These are phyloP conservation scores for Podospora appendiculata DNA, from an alignment of 495 filamentous ascomycete genomes.

Conservation along the genomic window DNA sequence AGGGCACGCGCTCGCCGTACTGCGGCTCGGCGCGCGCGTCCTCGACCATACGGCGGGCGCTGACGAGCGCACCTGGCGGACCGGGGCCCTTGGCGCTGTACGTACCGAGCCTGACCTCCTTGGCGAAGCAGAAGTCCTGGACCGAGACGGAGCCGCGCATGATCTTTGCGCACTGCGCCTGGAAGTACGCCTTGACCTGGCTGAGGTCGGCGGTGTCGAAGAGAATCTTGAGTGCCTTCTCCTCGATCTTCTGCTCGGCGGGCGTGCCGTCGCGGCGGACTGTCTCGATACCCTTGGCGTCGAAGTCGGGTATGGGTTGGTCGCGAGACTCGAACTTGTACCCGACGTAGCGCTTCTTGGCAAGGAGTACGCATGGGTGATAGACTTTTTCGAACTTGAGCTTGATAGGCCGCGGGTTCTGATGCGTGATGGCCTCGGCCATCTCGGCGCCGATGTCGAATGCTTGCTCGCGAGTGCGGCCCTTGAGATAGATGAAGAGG, in stretches of 20 bases:
- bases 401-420: slow-evolving; percentile 88
- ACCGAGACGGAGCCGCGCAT: slow-evolving; percentile 83
- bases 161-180: slow-evolving; percentile 84
- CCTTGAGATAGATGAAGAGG: slow-evolving; percentile 86
- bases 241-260: slow-evolving; percentile 95
- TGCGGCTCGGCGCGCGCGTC: slow-evolving; percentile 86
- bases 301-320: slow-evolving; percentile 82
- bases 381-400: slow-evolving; percentile 99
- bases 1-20: slow-evolving; percentile 90
- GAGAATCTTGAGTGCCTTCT: slow-evolving; percentile 75
- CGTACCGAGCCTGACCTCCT: slow-evolving; percentile 82
- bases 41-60: slow-evolving; percentile 72
- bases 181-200: slow-evolving; percentile 86
- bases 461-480: slow-evolving; percentile 76
- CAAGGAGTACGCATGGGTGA: slow-evolving; percentile 83
- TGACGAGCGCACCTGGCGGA: slow-evolving; percentile 83
- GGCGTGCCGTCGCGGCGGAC: slow-evolving; percentile 91
- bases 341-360: slow-evolving; percentile 97
- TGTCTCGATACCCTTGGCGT: slow-evolving; percentile 97
- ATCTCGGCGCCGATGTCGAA: slow-evolving; percentile 93
- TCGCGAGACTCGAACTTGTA: slow-evolving; percentile 85
- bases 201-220: slow-evolving; percentile 87
- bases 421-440: slow-evolving; percentile 75
- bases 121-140: slow-evolving; percentile 92
- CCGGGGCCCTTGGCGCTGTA: slow-evolving; percentile 70